Evolutionary conservation across 2,329 filamentous ascomycete species (phyloP).

Genomic region (Microcyclospora tardicrescens): DNA sequence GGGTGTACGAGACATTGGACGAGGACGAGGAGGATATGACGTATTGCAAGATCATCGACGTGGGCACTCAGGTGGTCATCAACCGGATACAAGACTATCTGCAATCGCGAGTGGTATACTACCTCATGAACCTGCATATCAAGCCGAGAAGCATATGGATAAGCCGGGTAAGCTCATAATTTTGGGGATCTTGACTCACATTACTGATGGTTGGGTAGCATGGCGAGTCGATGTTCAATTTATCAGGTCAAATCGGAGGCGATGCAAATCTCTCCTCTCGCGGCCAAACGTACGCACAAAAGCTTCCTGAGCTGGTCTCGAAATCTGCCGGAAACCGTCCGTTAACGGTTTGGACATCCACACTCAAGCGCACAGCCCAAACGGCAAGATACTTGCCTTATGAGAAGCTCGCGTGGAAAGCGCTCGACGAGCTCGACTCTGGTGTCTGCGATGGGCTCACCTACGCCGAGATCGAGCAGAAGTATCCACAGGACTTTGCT

Average conservation of each 20-base stretch:
- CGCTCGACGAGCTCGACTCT: slow-evolving; percentile 89
- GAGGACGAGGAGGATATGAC: slow-evolving; percentile 78
- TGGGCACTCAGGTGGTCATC: slow-evolving; percentile 92
- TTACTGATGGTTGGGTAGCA: slow-evolving; percentile 44
- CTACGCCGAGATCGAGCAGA: slow-evolving; percentile 84
- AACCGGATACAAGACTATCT: slow-evolving; percentile 95
- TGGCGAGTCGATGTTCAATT: slow-evolving; percentile 86
- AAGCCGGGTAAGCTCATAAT: slow-evolving; percentile 43
- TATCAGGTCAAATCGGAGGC: slow-evolving; percentile 81
- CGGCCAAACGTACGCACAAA: slow-evolving; percentile 74
- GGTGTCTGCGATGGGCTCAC: slow-evolving; percentile 95
- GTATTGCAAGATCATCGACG: slow-evolving; percentile 95
- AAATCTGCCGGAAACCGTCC: slow-evolving; percentile 70
- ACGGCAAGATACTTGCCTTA: slow-evolving; percentile 80
- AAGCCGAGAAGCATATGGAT: slow-evolving; percentile 94
- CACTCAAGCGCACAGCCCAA: slow-evolving; percentile 73
- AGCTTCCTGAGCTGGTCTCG: slow-evolving; percentile 70
- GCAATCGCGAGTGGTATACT: slow-evolving; percentile 92
- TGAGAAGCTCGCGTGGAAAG: slow-evolving; percentile 97
- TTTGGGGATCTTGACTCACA: background rate
- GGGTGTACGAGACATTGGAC: slow-evolving; percentile 88
- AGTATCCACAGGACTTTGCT: slow-evolving; percentile 86
- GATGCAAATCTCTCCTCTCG: slow-evolving; percentile 77
- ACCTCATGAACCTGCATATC: slow-evolving; percentile 97
- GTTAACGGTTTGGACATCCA: slow-evolving; percentile 64